phyloP scores from a whole-genome alignment of 78 protist species.

The Capsaspora owczarzaki region DNA sequence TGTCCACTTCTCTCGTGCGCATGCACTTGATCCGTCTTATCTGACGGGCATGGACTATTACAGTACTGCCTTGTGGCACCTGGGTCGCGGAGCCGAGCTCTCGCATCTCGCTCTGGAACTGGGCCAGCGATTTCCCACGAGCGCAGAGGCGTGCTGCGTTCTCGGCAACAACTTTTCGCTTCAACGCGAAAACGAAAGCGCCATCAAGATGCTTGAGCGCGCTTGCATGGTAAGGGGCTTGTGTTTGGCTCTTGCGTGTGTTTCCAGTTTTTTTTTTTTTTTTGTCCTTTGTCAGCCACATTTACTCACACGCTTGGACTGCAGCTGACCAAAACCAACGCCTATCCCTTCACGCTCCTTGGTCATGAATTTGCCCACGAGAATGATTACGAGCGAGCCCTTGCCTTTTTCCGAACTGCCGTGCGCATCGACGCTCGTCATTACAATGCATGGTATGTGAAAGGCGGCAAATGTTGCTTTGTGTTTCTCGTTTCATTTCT shows the following conservation, averaged over 20 bases:
- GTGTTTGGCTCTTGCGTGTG: neutral
- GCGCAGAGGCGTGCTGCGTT: constrained; percentile 52
- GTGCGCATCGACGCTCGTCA: constrained; percentile 45
- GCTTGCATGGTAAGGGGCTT: neutral
- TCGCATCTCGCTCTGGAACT: constrained; percentile 21
- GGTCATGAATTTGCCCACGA: constrained; percentile 51
- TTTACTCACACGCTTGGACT: neutral
- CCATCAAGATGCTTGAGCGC: constrained; percentile 46
- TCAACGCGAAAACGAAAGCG: constrained; percentile 46
- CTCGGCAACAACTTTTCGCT: constrained; percentile 48
- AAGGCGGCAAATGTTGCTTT: neutral
- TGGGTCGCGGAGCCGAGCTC: constrained; percentile 16
- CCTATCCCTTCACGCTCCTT: constrained; percentile 58
- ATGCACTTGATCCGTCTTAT: constrained; percentile 18
- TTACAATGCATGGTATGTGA: constrained; percentile 59
- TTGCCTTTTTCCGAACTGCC: constrained; percentile 38
- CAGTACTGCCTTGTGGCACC: constrained; percentile 64
- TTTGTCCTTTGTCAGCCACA: neutral
- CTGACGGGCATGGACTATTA: constrained; percentile 38
- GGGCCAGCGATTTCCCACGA: constrained; percentile 5
- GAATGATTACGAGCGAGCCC: constrained; percentile 49
- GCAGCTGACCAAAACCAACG: constrained; percentile 30
- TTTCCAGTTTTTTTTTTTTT: neutral
- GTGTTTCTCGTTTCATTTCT: neutral
- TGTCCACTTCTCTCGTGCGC: neutral